Evolutionary conservation across 352 stramenopile species (phyloP), one percentile per base, ranked within the genome.

Genomic region (Globisporangium echinulatum): DNA sequence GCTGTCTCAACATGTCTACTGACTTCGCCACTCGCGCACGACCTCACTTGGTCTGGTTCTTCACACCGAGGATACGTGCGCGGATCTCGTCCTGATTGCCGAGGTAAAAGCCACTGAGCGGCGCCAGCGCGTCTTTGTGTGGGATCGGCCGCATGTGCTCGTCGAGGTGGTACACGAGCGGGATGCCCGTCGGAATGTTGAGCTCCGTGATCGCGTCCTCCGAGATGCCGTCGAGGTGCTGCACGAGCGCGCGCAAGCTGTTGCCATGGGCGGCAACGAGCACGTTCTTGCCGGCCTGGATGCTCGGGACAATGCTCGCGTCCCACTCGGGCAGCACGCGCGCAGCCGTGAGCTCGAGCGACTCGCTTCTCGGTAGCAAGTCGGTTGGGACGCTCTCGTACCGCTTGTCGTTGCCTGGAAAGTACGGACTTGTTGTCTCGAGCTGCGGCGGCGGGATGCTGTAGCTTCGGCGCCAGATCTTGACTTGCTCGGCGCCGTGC

Each of bases 71-170:
- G 76, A 99, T 99, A 59, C 96, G 88, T 43, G 82, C 82, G 57
- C 90, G 92, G 74, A 99, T 98, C 53, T 96, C 96, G 52, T 97
- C 91, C 72, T 98, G 94, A 78, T 99, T 92, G 63, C 97, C 96
- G 25, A 92, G 68, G 66, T 92, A 92, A 65, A 88, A 89, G 44
- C 71, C 82, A 36, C 59, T 79, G 49, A 94, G 77, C 38, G 94
- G 96, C 51, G 82, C 80, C 58, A 98, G 88, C 42, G 81, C 82
- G 58, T 94, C 77, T 63, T 75, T 74, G 68, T 94, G 80, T 42
- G 76, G 71, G 58, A 94, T 92, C 36, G 85, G 85, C 75, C 88
- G 83, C 58, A 92, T 75, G 64, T 94, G 75, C 59, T 94, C 82
- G 68, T 94, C 83, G 70, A 94, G 59, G 73, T 94, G 79, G 70